Evolutionary conservation across 345 rosid genomes (phyloP).

Genomic region (Rhizophora apiculata): DNA sequence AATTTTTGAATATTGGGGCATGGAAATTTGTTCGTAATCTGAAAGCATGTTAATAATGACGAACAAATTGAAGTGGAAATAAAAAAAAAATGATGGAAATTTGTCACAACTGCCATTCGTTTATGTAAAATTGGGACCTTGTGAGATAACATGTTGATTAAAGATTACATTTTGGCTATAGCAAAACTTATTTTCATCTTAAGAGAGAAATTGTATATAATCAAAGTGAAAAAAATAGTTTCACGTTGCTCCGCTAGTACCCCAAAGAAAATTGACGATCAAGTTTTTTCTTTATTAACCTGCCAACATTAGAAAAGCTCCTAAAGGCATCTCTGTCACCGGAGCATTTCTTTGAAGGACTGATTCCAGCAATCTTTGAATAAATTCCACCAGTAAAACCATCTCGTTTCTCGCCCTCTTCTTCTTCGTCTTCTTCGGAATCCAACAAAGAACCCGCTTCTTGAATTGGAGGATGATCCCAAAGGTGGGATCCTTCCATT

Average conservation of each 20-base stretch:
- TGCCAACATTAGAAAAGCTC: slow-evolving; percentile 30
- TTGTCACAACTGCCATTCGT: no score
- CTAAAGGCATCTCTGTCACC: slow-evolving; percentile 8
- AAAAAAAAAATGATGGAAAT: no score
- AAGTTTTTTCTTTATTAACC: slow-evolving; percentile 17
- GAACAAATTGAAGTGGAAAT: no score
- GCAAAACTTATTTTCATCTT: no score
- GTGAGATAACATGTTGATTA: no score
- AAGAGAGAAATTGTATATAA: no score
- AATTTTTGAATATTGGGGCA: no score
- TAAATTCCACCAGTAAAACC: slow-evolving; percentile 30
- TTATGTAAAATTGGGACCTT: no score
- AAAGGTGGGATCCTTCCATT: slow-evolving; percentile 13
- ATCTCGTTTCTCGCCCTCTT: slow-evolving; percentile 5
- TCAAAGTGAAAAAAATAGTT: no score
- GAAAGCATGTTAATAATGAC: no score
- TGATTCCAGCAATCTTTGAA: slow-evolving; percentile 26
- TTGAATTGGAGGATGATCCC: slow-evolving; percentile 24
- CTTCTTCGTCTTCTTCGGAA: slow-evolving; percentile 7
- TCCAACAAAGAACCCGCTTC: slow-evolving; percentile 38
- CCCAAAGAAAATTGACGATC: slow-evolving; percentile 35
- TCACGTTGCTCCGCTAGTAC: slow-evolving; percentile 7
- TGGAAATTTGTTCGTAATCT: no score
- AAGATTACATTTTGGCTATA: no score
- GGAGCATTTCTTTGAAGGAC: slow-evolving; percentile 11